Evolutionary conservation across 129 eudicot genomes (phyloP).

Genomic region (Dittrichia graveolens): DNA sequence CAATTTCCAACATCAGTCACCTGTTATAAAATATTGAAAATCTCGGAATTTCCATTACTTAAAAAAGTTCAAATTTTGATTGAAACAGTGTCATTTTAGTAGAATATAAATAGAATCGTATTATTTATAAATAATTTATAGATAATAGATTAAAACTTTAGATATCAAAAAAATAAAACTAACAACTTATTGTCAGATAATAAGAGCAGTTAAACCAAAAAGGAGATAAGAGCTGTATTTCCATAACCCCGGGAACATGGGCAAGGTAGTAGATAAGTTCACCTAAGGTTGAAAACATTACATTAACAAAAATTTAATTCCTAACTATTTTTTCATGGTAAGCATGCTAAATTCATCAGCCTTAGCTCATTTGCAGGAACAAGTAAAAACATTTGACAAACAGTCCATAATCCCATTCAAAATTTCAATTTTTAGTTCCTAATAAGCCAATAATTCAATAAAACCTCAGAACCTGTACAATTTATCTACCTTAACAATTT

Average conservation of each 20-base stretch:
- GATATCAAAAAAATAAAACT: not conserved
- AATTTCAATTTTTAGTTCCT: not conserved
- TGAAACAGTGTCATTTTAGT: not conserved
- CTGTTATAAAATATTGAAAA: too few species aligned
- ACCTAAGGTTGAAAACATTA: not conserved
- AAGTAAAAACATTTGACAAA: not conserved
- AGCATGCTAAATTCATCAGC: not conserved
- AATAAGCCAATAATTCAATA: not conserved
- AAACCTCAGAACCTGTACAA: not conserved
- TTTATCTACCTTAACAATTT: not conserved
- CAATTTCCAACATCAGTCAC: too few species aligned
- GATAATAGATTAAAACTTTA: not conserved
- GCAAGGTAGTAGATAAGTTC: not conserved
- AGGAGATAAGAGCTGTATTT: not conserved
- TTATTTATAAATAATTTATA: not conserved
- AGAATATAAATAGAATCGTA: not conserved
- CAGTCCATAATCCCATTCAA: not conserved
- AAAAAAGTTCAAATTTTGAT: not conserved
- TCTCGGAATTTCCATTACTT: too few species aligned
- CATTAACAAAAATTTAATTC: not conserved
- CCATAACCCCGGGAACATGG: not conserved
- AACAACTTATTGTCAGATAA: not conserved
- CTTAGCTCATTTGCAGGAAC: not conserved
- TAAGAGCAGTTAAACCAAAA: not conserved
- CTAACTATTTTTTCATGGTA: not conserved